These are phyloP conservation scores for Geum urbanum DNA, from an alignment of 306 rosid species.

Conservation along the genomic window DNA sequence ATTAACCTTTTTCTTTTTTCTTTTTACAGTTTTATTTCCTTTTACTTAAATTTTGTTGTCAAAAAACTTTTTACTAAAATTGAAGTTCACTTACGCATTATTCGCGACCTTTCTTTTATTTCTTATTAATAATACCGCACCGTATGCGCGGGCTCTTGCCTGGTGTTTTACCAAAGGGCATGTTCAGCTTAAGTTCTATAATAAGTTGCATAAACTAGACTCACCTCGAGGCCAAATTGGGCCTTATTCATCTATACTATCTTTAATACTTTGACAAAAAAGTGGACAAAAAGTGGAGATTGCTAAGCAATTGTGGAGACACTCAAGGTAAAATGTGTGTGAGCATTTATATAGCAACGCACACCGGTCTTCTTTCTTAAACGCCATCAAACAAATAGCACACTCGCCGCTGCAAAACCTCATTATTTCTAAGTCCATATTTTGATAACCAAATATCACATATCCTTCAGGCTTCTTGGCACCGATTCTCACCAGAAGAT, in stretches of 20 bases:
- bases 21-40: no score
- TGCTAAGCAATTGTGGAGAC: not conserved
- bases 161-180: no score
- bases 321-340: not conserved
- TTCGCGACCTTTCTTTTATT: no score
- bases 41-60: no score
- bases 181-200: no score
- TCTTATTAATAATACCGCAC: no score
- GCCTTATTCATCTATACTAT: not conserved
- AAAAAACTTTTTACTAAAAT: no score
- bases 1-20: no score
- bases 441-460: not conserved
- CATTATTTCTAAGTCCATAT: not conserved
- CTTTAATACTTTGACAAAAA: not conserved
- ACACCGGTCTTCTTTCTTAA: not conserved
- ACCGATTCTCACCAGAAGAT: not conserved
- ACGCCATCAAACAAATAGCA: constrained; percentile 1
- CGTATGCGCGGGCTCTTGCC: no score
- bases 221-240: no score
- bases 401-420: not conserved
- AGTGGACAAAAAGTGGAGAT: not conserved
- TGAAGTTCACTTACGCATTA: no score
- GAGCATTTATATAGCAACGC: not conserved
- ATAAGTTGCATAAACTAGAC: no score
- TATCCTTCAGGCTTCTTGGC: constrained; percentile 1